phyloP scores from a whole-genome alignment of 345 rosid genomes.

The Microthlaspi erraticum region DNA sequence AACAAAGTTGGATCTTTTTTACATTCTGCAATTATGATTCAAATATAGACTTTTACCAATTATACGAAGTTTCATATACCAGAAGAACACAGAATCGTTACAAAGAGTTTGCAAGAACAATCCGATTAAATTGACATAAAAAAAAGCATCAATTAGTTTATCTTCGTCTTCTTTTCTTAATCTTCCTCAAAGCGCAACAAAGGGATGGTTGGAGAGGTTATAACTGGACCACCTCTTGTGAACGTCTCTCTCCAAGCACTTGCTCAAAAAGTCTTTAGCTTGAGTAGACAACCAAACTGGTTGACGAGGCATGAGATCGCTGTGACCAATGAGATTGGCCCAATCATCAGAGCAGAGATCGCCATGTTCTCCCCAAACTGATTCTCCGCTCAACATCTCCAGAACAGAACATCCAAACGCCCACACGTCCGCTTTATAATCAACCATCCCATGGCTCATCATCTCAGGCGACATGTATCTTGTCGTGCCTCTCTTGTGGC shows the following conservation, averaged over 20 bases:
- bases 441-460: background rate
- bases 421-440: conserved; percentile 13
- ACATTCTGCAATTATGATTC: background rate
- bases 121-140: background rate
- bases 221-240: background rate
- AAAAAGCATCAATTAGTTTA: background rate
- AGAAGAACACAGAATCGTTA: background rate
- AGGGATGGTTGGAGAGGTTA: background rate
- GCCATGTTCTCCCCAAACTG: conserved; percentile 4
- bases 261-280: conserved; percentile 1
- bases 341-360: background rate
- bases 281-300: conserved; percentile 9
- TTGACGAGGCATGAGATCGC: background rate
- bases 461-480: conserved; percentile 21
- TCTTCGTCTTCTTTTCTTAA: background rate
- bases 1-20: background rate
- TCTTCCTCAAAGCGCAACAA: background rate
- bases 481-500: conserved; percentile 10
- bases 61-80: background rate
- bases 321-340: background rate
- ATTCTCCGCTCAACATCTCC: conserved; percentile 4
- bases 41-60: conserved; percentile 1
- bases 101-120: background rate
- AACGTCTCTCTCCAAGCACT: conserved; percentile 12
- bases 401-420: conserved; percentile 11